phyloP scores from a whole-genome alignment of 2,329 filamentous ascomycete genomes.

The Cladobotryum protrusum region DNA sequence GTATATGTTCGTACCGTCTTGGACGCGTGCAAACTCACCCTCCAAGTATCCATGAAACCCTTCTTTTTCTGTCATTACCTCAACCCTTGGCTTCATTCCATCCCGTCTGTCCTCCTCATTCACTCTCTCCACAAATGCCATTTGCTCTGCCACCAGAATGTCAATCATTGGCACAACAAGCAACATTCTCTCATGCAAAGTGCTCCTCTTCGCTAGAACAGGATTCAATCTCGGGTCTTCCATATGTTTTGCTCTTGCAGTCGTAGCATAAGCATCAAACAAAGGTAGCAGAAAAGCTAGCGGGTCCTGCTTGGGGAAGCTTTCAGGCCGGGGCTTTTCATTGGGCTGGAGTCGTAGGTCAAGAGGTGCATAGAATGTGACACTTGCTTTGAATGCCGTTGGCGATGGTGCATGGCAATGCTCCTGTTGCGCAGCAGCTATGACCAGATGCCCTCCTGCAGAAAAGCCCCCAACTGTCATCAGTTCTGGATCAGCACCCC shows the following conservation, averaged over 20 bases:
- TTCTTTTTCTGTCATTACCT: slow-evolving; percentile 18
- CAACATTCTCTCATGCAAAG: slow-evolving; percentile 32
- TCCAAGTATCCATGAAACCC: slow-evolving; percentile 25
- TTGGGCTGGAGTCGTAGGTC: slow-evolving; percentile 33
- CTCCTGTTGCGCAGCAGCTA: slow-evolving; percentile 26
- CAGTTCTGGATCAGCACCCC: slow-evolving; percentile 31
- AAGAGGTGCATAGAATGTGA: slow-evolving; percentile 35
- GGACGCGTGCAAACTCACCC: slow-evolving; percentile 12
- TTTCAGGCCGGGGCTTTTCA: slow-evolving; percentile 32
- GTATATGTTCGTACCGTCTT: not conserved
- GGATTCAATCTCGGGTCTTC: slow-evolving; percentile 32
- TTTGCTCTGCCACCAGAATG: slow-evolving; percentile 36
- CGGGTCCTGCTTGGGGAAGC: slow-evolving; percentile 32
- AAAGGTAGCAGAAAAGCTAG: slow-evolving; percentile 32
- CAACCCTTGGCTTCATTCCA: slow-evolving; percentile 14
- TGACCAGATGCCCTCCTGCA: slow-evolving; percentile 38
- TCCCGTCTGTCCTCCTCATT: slow-evolving; percentile 19
- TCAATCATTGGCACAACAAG: slow-evolving; percentile 35
- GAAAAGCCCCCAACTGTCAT: slow-evolving; percentile 40
- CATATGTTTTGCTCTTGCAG: slow-evolving; percentile 20
- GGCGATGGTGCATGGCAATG: slow-evolving; percentile 16
- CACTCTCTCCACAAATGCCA: slow-evolving; percentile 30
- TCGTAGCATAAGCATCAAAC: slow-evolving; percentile 37
- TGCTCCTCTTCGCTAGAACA: slow-evolving; percentile 26
- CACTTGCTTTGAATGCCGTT: slow-evolving; percentile 30